phyloP scores from a whole-genome alignment of 2,329 filamentous ascomycete genomes.

The Exserohilum rostratum region DNA sequence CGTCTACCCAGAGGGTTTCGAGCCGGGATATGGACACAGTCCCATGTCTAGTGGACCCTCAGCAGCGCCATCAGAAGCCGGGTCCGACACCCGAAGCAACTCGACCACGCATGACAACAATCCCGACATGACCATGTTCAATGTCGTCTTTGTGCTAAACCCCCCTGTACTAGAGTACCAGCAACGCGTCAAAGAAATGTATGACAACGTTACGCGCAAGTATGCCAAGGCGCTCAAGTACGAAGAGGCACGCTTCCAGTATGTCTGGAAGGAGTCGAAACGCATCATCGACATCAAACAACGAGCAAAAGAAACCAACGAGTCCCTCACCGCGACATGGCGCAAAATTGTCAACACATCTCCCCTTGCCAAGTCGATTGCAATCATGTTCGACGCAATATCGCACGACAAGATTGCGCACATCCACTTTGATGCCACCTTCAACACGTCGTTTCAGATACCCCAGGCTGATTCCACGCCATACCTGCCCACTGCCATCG shows the following conservation, averaged over 20 bases:
- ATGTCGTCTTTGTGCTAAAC: conserved; percentile 89
- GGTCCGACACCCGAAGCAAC: conserved; percentile 50
- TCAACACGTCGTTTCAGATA: conserved; percentile 68
- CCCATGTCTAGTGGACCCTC: conserved; percentile 37
- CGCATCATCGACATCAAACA: conserved; percentile 81
- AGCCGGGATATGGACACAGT: conserved; percentile 50
- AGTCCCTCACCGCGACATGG: conserved; percentile 72
- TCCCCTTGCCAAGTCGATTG: conserved; percentile 80
- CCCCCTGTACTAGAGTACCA: conserved; percentile 79
- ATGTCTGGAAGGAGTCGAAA: conserved; percentile 90
- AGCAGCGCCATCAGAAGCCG: conserved; percentile 41
- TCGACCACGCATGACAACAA: conserved; percentile 55
- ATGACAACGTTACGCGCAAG: conserved; percentile 88
- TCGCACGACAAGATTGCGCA: conserved; percentile 86
- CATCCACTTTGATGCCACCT: conserved; percentile 71
- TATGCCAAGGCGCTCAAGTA: conserved; percentile 92
- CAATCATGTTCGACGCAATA: conserved; percentile 80
- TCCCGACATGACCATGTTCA: conserved; percentile 94
- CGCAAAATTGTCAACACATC: conserved; percentile 73
- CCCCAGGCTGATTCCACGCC: conserved; percentile 70
- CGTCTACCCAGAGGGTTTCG: conserved; percentile 45
- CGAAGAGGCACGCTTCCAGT: conserved; percentile 86
- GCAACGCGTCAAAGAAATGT: conserved; percentile 75
- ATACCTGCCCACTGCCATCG: conserved; percentile 72
- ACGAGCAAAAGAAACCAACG: conserved; percentile 72